Evolutionary conservation across 164 flowering plant genomes (phyloP), one percentile per base, ranked within the genome.

Genomic region (Macadamia integrifolia): DNA sequence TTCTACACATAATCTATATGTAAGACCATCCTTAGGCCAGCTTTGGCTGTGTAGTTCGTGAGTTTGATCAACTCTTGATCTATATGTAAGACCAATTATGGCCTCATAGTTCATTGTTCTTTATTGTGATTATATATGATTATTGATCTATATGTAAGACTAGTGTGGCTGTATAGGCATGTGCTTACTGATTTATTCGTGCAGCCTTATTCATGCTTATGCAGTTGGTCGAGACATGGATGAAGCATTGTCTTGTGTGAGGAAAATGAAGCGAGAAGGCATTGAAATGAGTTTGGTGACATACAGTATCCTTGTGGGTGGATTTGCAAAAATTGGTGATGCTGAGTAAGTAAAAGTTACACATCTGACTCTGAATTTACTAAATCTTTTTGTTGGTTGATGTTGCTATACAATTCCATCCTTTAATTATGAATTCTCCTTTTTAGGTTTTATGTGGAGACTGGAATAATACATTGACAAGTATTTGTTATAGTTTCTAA

Each of bases 151-250:
- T 23, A 23, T 23, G 23, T 23, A 23, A 23, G 23, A 23, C 23
- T 23, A 23, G 23, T 23, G 23, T 23, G 23, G 23, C 23, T 23
- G 23, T 23, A 23, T 23, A 23, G 23, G 23, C 23, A 23, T 23
- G 23, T 23, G 23, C 23, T 23, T 23, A 23, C 23, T 23, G 23
- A 23, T 23, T 23, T 23, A 23, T 76, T 70, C 69, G 66, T 91
- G 96, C 98, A 94, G 98, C 89, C 98, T 94, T 76, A 80, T 94
- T 83, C 95, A 94, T 78, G 99, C 98, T 74, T 94, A 94, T 85
- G 88, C 97, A 77, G 96, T 88, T 66, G 99, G 88, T 66, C 87
- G 93, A 89, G 99, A 94, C 80, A 94, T 94, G 99, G 96, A 86
- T 68, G 99, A 93, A 82, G 98, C 99, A 66, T 62, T 94, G 50